Evolutionary conservation across 2,329 filamentous ascomycete genomes (phyloP), one percentile per base, ranked within the genome.

Genomic region (Ophiosphaerella korrae): DNA sequence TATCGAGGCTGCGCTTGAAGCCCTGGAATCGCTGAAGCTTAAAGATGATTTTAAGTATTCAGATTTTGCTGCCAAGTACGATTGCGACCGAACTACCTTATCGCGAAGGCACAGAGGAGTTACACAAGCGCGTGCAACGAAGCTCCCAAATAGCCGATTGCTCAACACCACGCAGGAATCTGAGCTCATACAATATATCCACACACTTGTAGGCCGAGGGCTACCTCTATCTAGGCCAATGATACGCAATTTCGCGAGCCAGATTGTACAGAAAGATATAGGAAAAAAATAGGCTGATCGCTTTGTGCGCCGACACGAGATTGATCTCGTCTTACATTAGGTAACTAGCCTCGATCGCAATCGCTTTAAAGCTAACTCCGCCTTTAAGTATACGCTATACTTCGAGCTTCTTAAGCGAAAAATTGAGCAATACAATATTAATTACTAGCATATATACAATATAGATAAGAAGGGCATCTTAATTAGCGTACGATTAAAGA

Each of bases 131-230:
- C 16, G 35, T 18, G 35, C 16, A 38, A 18, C 16, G 5, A 16
- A 23, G 14, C 24, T 44, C 24, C 16, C 5, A 44, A 44, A 44
- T 35, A 11, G 31, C 14, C n/a, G 13, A n/a, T 35, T 45, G 9
- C 43, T 45, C 23, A 45, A 31, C 37, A 38, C 39, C n/a, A 48
- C 45, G 39, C 52, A 55, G 39, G 44, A 58, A 34, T 16, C 7
- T 13, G 23, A 52, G 48, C 57, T 62, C 57, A 37, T 61, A 39
- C 33, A 49, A 33, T 54, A 62, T 48, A 62, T 64, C 3, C 35
- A 58, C 11, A 34, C 33, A 14, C 53, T 61, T 21, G 42, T 21
- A 14, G 31, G 39, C 16, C 41, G 42, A 29, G 48, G 53, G 13
- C 43, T 61, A 21, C 57, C 55, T 46, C 57, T 45, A 46, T 58